Base-by-base conservation (phyloP, 2,329 filamentous ascomycete genomes). In the Colletotrichum sp. region DNA sequence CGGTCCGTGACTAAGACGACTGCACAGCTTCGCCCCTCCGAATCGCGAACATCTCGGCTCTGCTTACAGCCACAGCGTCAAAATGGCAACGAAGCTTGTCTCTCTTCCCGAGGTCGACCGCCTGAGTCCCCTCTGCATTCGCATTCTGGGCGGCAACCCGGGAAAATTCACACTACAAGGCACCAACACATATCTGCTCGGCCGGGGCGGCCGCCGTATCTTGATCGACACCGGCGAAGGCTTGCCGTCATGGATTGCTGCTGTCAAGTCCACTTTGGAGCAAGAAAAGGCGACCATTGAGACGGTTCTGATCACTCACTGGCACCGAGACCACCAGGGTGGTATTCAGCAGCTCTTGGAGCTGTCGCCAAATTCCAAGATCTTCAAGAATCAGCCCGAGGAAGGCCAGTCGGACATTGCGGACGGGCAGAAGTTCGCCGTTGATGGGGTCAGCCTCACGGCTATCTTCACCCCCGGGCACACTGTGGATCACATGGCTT, bases 171-270 rank as follows among this genome's bases (percentile, higher is more conserved):
- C 91, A 6, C 86, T 94, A 13, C 91, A 94, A 85, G 93, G 96
- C 77, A 98, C 97, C 79, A 99, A 99, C 84, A 99, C 97, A 39
- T 99, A 99, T 84, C 90, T 99, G 22, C 82, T 99, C 75, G 97
- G 97, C 75, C 93, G 90, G 8, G 96, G 96, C 5, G 83, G 87
- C 8, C 85, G 87, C 8, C 93, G 97, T 12, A 89, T 99, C 75
- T 90, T 99, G 26, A 92, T 99, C 81, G 97, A 99, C 85, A 98
- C 96, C 0, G 97, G 95, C 65, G 94, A 98, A 84, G 97, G 96
- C 63, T 91, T 88, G 74, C 91, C 93, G 3, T 89, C 90, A 39
- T 99, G 96, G 96, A 89, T 92, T 57, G 84, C 89, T 0, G 90
- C 91, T 0, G 85, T 99, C 44, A 90, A 91, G 78, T 85, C 88